Conservation (phyloP, 192 early-diverging fungal species). For the Coemansia sp. region DNA sequence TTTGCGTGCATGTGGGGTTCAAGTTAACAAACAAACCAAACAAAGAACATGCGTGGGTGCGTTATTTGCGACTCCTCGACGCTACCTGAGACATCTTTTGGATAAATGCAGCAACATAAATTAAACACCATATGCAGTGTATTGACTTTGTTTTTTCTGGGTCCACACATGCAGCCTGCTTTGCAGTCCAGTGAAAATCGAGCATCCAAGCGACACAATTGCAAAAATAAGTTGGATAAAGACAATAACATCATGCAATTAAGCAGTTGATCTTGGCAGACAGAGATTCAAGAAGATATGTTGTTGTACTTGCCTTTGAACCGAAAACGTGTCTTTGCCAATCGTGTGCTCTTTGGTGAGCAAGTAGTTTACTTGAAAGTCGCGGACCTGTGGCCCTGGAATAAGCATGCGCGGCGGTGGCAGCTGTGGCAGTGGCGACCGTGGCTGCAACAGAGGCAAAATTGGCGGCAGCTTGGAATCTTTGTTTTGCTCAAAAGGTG, state of each 20-base stretch:
- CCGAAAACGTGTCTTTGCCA: background rate
- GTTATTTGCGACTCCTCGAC: background rate
- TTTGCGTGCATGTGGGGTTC: background rate
- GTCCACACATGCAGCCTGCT: background rate
- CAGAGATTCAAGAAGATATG: background rate
- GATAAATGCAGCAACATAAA: background rate
- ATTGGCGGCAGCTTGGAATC: background rate
- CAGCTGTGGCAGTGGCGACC: conserved; percentile 6
- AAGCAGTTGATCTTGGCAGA: too few species aligned
- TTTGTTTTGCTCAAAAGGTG: background rate
- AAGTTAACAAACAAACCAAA: background rate
- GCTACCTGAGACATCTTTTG: background rate
- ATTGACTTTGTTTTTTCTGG: background rate
- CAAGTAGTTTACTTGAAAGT: background rate
- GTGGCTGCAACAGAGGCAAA: conserved; percentile 1
- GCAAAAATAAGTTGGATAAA: too few species aligned
- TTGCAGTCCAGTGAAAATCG: too few species aligned
- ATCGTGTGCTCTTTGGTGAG: too few species aligned
- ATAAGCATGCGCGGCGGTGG: conserved; percentile 12
- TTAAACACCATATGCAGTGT: background rate
- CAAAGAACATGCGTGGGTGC: background rate
- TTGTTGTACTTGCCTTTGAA: conserved; percentile 1
- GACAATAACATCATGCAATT: too few species aligned
- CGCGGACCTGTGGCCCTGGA: background rate
- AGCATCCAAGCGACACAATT: too few species aligned